These are phyloP conservation scores for Lentinus tigrinus DNA, from an alignment of 768 basidiomycete genomes.

Conservation along the genomic window DNA sequence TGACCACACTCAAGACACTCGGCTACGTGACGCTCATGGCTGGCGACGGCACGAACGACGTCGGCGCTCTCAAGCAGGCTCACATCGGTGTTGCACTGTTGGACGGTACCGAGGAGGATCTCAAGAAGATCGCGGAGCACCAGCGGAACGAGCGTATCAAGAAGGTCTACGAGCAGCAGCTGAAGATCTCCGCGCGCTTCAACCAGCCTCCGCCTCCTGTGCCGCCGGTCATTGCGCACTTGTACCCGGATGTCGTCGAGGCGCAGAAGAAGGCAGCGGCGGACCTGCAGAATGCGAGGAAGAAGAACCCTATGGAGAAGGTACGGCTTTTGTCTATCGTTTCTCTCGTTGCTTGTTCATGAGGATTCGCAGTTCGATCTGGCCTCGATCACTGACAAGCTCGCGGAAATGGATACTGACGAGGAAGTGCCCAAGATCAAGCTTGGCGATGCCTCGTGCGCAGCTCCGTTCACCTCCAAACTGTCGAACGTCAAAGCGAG, in stretches of 20 bases:
- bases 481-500: slow-evolving; percentile 95
- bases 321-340: slow-evolving; percentile 38
- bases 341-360: background rate
- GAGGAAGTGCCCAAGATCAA: slow-evolving; percentile 97
- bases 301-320: slow-evolving; percentile 89
- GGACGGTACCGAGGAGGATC: slow-evolving; percentile 88
- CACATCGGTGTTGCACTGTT: slow-evolving; percentile 94
- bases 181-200: slow-evolving; percentile 87
- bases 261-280: slow-evolving; percentile 81
- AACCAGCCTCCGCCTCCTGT: slow-evolving; percentile 93
- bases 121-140: slow-evolving; percentile 92
- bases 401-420: slow-evolving; percentile 93
- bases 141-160: slow-evolving; percentile 88
- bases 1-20: slow-evolving; percentile 83
- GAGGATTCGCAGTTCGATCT: slow-evolving; percentile 63
- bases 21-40: slow-evolving; percentile 97
- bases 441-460: slow-evolving; percentile 98
- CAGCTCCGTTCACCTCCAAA: slow-evolving; percentile 98
- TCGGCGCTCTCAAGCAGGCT: slow-evolving; percentile 97
- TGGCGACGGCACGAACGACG: slow-evolving; percentile 98
- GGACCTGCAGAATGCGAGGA: slow-evolving; percentile 61
- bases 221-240: slow-evolving; percentile 80
- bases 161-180: slow-evolving; percentile 95
- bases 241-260: slow-evolving; percentile 87
- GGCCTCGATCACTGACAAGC: slow-evolving; percentile 72